A percentile compares a stretch with the other conserved stretches of the same genome.
Evolutionary conservation across 345 rosid species (phyloP).

Genomic region (Euphorbia peplus): DNA sequence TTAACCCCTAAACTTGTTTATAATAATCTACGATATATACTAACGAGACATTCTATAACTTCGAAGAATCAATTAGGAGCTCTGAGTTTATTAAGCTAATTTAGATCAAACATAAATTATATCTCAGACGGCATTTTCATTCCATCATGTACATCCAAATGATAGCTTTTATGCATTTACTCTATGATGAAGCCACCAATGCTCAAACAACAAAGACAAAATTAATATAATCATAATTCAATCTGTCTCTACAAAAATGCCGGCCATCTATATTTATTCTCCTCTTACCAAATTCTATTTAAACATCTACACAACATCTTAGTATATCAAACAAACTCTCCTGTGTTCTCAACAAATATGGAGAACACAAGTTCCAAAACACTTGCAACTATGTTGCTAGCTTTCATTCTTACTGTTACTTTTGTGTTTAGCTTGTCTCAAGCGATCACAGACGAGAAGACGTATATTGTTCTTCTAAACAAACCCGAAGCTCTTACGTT

Average conservation of each 20-base stretch:
- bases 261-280: neutral
- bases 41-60: too few relatives aligned
- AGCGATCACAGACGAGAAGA: conserved; percentile 5
- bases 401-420: neutral
- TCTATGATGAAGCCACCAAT: neutral
- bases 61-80: too few relatives aligned
- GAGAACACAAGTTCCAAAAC: neutral
- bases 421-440: neutral
- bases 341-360: neutral
- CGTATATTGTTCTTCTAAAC: too few relatives aligned
- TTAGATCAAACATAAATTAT: neutral
- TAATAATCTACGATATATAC: too few relatives aligned
- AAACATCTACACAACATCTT: neutral
- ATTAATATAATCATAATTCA: neutral
- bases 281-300: too few relatives aligned
- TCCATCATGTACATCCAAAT: neutral
- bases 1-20: too few relatives aligned
- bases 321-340: neutral
- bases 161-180: neutral
- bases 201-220: neutral
- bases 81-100: too few relatives aligned
- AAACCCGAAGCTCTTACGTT: too few relatives aligned
- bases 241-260: neutral
- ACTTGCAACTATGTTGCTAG: neutral
- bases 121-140: neutral